Evolutionary conservation across 169 alveolate species (phyloP).

Genomic region (Eimeria tenella): DNA sequence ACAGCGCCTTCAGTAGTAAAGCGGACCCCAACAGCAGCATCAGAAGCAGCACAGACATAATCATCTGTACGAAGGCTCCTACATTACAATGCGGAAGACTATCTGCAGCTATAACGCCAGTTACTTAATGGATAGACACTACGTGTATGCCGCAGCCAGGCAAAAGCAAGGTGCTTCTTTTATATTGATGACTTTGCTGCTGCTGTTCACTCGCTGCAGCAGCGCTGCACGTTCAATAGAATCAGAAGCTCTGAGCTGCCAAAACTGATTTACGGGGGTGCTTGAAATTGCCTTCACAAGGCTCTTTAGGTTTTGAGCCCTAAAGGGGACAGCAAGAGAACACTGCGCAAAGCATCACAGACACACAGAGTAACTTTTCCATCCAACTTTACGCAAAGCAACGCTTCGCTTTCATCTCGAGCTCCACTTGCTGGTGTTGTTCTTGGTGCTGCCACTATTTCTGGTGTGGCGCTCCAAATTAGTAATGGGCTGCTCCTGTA

Average conservation of each 20-base stretch:
- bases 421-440: background rate
- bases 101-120: no score
- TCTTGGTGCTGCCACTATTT: background rate
- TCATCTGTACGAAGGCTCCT: no score
- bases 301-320: constrained; percentile 88
- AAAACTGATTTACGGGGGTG: constrained; percentile 81
- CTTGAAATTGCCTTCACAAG: constrained; percentile 86
- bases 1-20: background rate
- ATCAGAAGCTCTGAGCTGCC: background rate
- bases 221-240: no score
- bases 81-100: no score
- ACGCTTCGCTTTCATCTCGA: background rate
- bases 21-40: background rate
- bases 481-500: no score
- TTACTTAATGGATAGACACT: no score
- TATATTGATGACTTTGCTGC: no score
- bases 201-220: no score
- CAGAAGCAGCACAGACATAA: background rate
- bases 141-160: no score
- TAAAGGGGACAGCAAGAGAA: constrained; percentile 89
- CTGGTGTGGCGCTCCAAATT: background rate
- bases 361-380: no score
- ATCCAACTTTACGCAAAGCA: background rate
- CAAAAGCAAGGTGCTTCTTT: no score
- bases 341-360: constrained; percentile 14